These are phyloP conservation scores for Fraxinus pennsylvanica DNA, from an alignment of 257 asterid species.

Conservation along the genomic window DNA sequence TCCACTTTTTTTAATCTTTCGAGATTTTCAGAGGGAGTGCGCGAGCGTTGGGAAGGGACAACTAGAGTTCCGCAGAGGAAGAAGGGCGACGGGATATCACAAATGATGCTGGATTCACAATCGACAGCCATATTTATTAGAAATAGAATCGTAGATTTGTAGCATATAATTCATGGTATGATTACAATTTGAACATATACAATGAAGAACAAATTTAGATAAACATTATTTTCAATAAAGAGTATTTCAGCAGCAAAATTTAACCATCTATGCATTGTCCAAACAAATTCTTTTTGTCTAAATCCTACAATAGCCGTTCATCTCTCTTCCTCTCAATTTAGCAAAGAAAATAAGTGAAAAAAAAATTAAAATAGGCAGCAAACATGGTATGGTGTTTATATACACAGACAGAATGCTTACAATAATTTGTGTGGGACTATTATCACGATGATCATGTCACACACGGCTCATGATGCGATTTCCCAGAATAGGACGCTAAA, in stretches of 20 bases:
- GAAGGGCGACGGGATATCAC: too few relatives aligned
- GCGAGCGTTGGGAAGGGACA: too few relatives aligned
- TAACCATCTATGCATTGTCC: neutral
- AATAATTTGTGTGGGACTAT: slow-evolving; percentile 16
- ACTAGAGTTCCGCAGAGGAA: too few relatives aligned
- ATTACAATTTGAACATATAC: neutral
- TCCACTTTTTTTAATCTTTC: too few relatives aligned
- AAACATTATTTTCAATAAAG: neutral
- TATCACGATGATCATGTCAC: slow-evolving; percentile 17
- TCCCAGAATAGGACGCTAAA: neutral
- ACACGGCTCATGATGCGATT: neutral
- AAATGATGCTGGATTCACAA: neutral
- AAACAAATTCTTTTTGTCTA: slow-evolving; percentile 24
- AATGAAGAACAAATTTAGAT: neutral
- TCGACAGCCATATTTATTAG: neutral
- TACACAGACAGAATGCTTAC: slow-evolving; percentile 29
- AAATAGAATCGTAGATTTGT: neutral
- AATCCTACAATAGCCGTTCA: slow-evolving; percentile 27
- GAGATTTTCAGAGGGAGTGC: too few relatives aligned
- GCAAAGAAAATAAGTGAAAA: slow-evolving; percentile 21
- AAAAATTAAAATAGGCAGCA: slow-evolving; percentile 10
- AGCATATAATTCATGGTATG: neutral
- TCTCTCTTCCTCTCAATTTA: slow-evolving; percentile 21
- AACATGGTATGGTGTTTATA: slow-evolving; percentile 29
- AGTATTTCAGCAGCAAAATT: neutral